Percentiles rank a stretch among this genome's conserved stretches.
Conservation (phyloP, 2,329 filamentous ascomycete species). For the Fusarium dimerum region DNA sequence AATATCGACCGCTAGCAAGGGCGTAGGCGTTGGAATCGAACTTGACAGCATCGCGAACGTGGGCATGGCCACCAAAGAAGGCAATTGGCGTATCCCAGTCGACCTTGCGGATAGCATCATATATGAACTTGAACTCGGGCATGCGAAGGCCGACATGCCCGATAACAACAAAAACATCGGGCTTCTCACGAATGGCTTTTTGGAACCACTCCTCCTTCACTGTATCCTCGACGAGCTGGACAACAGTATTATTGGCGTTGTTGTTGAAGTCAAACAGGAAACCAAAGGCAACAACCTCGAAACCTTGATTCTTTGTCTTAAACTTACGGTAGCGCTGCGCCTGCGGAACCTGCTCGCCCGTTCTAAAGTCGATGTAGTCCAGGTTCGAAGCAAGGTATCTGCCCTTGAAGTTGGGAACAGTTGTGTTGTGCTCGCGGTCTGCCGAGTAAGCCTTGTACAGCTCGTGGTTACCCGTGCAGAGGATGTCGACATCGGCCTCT, state of each 20-base stretch:
- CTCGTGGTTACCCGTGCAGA: conserved; percentile 93
- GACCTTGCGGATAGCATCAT: conserved; percentile 72
- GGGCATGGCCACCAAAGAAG: conserved; percentile 88
- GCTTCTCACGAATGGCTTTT: conserved; percentile 77
- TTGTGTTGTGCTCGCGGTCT: conserved; percentile 74
- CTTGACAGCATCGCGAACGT: conserved; percentile 80
- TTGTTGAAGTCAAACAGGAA: conserved; percentile 93
- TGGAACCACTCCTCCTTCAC: conserved; percentile 89
- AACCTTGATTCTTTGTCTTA: conserved; percentile 83
- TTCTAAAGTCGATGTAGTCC: conserved; percentile 76
- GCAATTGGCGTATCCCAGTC: conserved; percentile 84
- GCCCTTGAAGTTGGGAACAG: conserved; percentile 78
- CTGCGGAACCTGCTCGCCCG: conserved; percentile 71
- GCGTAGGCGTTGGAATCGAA: conserved; percentile 80
- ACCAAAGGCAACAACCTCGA: conserved; percentile 84
- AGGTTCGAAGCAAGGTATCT: conserved; percentile 90
- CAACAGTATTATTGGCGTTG: conserved; percentile 87
- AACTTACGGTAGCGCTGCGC: conserved; percentile 86
- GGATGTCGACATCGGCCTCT: conserved; percentile 78
- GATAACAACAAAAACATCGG: conserved; percentile 83
- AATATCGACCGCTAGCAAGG: conserved; percentile 85
- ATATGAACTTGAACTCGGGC: conserved; percentile 75
- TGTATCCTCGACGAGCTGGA: conserved; percentile 77
- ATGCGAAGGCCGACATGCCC: conserved; percentile 86
- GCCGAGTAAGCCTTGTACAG: conserved; percentile 82